Base-by-base conservation (phyloP, 2,329 filamentous ascomycete species). In the Xylariaceae sp. region DNA sequence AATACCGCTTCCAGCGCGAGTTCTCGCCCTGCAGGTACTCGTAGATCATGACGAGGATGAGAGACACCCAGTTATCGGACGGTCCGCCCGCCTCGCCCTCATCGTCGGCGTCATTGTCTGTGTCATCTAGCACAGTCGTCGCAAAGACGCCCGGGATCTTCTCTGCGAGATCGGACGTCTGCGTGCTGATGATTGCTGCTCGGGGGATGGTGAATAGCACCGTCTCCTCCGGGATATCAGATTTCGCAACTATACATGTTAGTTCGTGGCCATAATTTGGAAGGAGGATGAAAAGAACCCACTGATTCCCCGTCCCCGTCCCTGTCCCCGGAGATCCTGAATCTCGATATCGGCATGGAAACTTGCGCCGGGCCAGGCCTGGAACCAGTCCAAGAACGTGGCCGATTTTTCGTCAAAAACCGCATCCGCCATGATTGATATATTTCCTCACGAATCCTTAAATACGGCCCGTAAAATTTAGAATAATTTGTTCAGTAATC, bases 181-280 rank as follows among this genome's bases (percentile, higher is more conserved):
- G 81, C 18, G 83, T 78, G 66, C 83, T 89, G 70, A 96, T 83
- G 63, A 96, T 86, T 53, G 82, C 78, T 51, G 78, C 75, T 62
- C 89, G 85, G 2, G 91, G 90, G 62, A 96, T 89, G 51, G 84
- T 87, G 77, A 96, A 96, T 49, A 96, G 81, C 52, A 88, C 82
- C 58, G 90, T 89, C 62, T 92, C 89, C 66, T 88, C 82, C 15
- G 79, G 75, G 56, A 96, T 90, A 63, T 90, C 83, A 59, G 80
- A 72, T 18, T 76, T 81, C 30, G 91, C 89, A 67, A 95, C 89
- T 93, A 64, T 30, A 30, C 50, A 57, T 52, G 62, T 70, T 49
- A 71, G 68, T 18, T 18, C 56, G 15, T 48, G n/a, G n/a, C n/a
- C n/a, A n/a, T n/a, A n/a, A n/a, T n/a, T n/a, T n/a, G n/a, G n/a